These are phyloP conservation scores for Aspergillus alliaceus DNA, from an alignment of 2,329 filamentous ascomycete genomes.

Conservation along the genomic window DNA sequence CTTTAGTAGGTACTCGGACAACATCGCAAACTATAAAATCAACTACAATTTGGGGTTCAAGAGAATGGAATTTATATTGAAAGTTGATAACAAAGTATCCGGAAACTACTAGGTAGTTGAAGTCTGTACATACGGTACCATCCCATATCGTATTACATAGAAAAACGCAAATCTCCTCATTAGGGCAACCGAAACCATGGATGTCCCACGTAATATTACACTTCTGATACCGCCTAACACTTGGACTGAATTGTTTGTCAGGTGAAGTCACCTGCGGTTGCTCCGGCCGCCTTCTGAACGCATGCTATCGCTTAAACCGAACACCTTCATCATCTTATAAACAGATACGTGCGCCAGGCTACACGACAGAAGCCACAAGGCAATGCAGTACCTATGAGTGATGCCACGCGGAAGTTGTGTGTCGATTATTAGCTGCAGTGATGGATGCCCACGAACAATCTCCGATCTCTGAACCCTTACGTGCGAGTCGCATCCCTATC, in stretches of 20 bases:
- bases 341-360: neutral
- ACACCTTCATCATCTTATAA: neutral
- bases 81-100: too few relatives aligned
- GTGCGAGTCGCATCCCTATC: slow-evolving; percentile 36
- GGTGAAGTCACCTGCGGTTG: slow-evolving; percentile 2
- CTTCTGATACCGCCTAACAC: slow-evolving; percentile 5
- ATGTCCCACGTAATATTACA: slow-evolving; percentile 17
- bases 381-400: slow-evolving; percentile 9
- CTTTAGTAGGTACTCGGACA: neutral
- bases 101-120: too few relatives aligned
- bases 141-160: slow-evolving; percentile 7
- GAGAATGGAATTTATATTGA: neutral
- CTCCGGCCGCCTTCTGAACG: neutral
- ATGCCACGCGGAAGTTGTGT: slow-evolving; percentile 12
- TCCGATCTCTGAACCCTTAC: slow-evolving; percentile 22
- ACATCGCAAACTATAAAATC: neutral
- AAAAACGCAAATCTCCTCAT: neutral
- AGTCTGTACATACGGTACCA: too few relatives aligned
- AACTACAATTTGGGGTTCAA: neutral
- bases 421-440: slow-evolving; percentile 19
- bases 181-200: neutral
- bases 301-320: neutral
- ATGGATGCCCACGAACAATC: slow-evolving; percentile 31
- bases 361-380: neutral
- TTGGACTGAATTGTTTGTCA: neutral